Evolutionary conservation across 1,284 basidiomycete species (phyloP), one percentile per base, ranked within the genome.

Genomic region (Bothia castanella): DNA sequence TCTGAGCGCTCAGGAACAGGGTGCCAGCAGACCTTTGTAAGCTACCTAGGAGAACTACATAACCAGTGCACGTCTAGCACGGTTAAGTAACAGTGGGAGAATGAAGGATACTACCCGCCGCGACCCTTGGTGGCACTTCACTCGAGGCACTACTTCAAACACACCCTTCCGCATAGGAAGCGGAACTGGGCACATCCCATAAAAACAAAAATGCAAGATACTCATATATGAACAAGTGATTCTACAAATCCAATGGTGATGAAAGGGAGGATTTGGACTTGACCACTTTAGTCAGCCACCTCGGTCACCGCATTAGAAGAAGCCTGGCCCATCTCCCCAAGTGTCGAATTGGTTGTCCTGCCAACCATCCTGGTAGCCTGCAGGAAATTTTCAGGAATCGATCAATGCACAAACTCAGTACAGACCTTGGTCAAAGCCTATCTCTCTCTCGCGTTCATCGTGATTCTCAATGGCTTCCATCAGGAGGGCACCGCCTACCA

Each of bases 401-500:
- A 49, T 35, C 3, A 2, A 12, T 14, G 16, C 11, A 45, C 3
- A 31, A 40, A 45, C n/a, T 42, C 13, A 10, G 34, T 31, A 50
- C 51, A 40, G 32, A 73, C 76, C 76, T 19, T 71, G 56, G 0
- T 74, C 59, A 48, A 67, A 78, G 3, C 68, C 75, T 2, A 66
- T 48, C 9, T 70, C 59, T 37, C 66, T 63, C 42, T 71, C 73
- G 30, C 58, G 42, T 1, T 74, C 69, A 27, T 78, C 58, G 47
- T 77, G 69, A 58, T 74, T 64, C 40, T 79, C 77, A 31, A 82
- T 51, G 2, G 76, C 78, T 37, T 80, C 72, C 42, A 61, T 75
- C 29, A 85, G 58, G 42, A 87, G 61, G 4, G 71, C 70, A 55
- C 85, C 84, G 40, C 77, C 84, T 20, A 83, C 59, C 16, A 86